Evolutionary conservation across 495 filamentous ascomycete genomes (phyloP), one percentile per base, ranked within the genome.

Genomic region (Hypoxylon perforatum): DNA sequence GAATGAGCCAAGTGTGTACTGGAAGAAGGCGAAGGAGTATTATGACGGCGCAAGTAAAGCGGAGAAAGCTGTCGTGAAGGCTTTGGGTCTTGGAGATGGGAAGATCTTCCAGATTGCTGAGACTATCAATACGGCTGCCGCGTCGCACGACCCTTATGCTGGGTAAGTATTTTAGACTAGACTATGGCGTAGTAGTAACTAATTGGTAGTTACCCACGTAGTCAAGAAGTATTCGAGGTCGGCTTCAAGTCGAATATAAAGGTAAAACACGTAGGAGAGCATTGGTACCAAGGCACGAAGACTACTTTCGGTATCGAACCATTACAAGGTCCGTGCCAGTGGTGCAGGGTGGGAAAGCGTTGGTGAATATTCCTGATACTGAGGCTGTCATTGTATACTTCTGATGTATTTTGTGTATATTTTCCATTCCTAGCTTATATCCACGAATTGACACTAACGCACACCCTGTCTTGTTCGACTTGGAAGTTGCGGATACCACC

Each of bases 91-190:
- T 10, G 28, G 23, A 9, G 46, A 48, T 14, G 46, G 5, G 4
- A 48, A 14, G 46, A 48, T 48, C 19, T 48, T 48, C 15, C 5
- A 7, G 21, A 6, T 48, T 30, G 46, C 21, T 15, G 46, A 48
- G 4, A 28, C 46, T 19, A 19, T 48, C 21, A 28, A 14, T 14
- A 18, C 11, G 2, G 46, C 46, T 25, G 46, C 46, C 11, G 10
- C 21, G 14, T 48, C 46, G 46, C 46, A 48, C 30, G 30, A 48
- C 10, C 46, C 46, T 30, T 48, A 48, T 48, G 46, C 46, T 25
- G 46, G 25, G 46, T 48, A 22, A 48, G 46, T 48, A 3, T 18
- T 28, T 22, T 12, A 48, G n/a, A 3, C 38, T 15, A 6, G 7
- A 41, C 4, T 14, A 10, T 4, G 14, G 14, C n/a, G 15, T 15